phyloP scores from a whole-genome alignment of 345 rosid species.

The Turritis glabra region DNA sequence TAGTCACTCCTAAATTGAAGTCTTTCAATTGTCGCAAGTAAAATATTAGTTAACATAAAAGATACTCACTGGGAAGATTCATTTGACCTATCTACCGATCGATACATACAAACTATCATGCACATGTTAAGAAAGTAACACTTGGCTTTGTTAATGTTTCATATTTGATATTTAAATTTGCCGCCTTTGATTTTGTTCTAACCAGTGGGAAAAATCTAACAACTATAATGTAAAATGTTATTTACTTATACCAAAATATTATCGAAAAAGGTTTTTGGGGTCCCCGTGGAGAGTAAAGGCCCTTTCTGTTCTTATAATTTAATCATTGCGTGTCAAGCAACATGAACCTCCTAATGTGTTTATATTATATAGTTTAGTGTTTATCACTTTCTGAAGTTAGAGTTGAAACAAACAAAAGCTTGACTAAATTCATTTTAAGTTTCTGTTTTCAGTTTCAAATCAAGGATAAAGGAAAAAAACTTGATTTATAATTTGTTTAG shows the following conservation, averaged over 20 bases:
- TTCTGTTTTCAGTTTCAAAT: neutral
- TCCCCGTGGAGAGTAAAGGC: slow-evolving; percentile 18
- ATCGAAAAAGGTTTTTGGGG: slow-evolving; percentile 2
- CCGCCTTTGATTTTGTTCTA: slow-evolving; percentile 19
- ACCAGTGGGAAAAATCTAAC: neutral
- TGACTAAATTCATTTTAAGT: neutral
- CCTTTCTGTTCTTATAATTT: slow-evolving; percentile 30
- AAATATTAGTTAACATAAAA: neutral
- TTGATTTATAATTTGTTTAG: neutral
- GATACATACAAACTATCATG: slow-evolving; percentile 20
- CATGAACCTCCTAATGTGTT: slow-evolving; percentile 32
- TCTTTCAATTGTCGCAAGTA: neutral
- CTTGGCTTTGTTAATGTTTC: slow-evolving; percentile 14
- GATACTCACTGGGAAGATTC: neutral
- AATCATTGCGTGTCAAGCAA: slow-evolving; percentile 37
- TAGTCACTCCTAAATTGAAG: neutral
- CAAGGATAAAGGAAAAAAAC: neutral
- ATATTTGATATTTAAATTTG: neutral
- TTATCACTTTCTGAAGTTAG: neutral
- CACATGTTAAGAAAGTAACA: slow-evolving; percentile 21
- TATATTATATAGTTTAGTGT: neutral
- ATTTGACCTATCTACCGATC: neutral
- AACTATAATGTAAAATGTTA: neutral
- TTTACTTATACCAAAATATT: neutral
- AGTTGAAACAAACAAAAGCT: neutral